A percentile compares a stretch with the other conserved stretches of the same genome.
These are phyloP conservation scores for Biancaea sappan DNA, from an alignment of 306 rosid species.

Conservation along the genomic window DNA sequence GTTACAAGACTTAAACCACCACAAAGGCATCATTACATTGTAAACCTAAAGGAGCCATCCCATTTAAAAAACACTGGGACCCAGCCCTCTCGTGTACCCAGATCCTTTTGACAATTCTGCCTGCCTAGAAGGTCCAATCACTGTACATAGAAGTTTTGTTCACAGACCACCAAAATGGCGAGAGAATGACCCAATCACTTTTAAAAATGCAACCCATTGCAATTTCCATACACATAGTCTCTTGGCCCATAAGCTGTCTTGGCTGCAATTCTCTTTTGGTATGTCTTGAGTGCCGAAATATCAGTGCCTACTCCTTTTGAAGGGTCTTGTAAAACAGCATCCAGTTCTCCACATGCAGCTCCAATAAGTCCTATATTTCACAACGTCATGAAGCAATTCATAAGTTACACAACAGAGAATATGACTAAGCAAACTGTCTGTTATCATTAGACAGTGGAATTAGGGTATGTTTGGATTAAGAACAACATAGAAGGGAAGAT, in stretches of 20 bases:
- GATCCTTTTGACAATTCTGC: slow-evolving; percentile 42
- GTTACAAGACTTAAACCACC: slow-evolving; percentile 5
- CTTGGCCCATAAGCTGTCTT: slow-evolving; percentile 40
- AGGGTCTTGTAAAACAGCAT: slow-evolving; percentile 46
- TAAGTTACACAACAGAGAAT: slow-evolving; percentile 8
- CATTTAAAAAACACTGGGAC: slow-evolving; percentile 55
- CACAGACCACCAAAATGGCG: slow-evolving; percentile 26
- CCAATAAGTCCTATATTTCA: slow-evolving; percentile 69
- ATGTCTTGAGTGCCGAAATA: slow-evolving; percentile 35
- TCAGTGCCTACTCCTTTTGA: slow-evolving; percentile 55
- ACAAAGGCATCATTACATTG: slow-evolving; percentile 2
- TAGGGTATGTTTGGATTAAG: too few relatives aligned
- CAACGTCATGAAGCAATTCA: slow-evolving; percentile 14
- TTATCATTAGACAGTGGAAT: background rate
- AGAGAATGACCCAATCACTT: slow-evolving; percentile 22
- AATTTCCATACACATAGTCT: slow-evolving; percentile 48
- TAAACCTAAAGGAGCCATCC: slow-evolving; percentile 46
- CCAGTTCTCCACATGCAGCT: slow-evolving; percentile 78
- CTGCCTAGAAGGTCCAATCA: slow-evolving; percentile 49
- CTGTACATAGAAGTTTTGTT: slow-evolving; percentile 52
- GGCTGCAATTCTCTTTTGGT: slow-evolving; percentile 43
- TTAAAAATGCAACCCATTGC: slow-evolving; percentile 63
- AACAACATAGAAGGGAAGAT: too few relatives aligned
- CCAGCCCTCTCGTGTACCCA: slow-evolving; percentile 44
- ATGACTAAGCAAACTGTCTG: background rate